Base-by-base conservation (phyloP, 176 grass and related monocot species). In the Typha latifolia region DNA sequence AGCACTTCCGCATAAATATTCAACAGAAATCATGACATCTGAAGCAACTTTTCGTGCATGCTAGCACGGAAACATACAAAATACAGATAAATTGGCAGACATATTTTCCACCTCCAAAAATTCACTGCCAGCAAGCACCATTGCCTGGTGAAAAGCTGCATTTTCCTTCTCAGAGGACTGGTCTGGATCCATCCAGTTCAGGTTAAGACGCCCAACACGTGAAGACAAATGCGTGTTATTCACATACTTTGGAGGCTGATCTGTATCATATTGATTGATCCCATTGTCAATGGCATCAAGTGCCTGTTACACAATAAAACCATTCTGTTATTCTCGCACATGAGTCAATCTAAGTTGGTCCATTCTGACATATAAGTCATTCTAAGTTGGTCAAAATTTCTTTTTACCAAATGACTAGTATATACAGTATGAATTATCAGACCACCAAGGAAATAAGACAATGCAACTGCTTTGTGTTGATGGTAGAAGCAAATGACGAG, bases 251-350 rank as follows among this genome's bases (percentile, higher is more conserved):
- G 94, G 89, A 37, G 94, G 78, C 63, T 87, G 83, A 34, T 93
- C 94, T 23, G 79, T 93, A 52, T 99, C 89, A 74, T 92, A 99
- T 74, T 92, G 89, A 80, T 90, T 99, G 75, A 93, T 85, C 62
- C 94, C 89, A 71, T 99, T 99, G 56, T 99, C 94, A 78, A 99
- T 85, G 23, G 94, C 94, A 80, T 99, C 94, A 77, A 99, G 77
- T 79, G 88, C 83, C 89, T 97, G 71, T 67, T 48, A 69, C 49
- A 74, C 34, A 70, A 79, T 49, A 73, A 32, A 63, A 13, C 51
- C 61, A 14, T 16, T 21, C 5, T n/a, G 15, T 59, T 59, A 59
- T 59, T 59, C 27, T 29, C 2, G 27, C 27, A 29, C 3, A 3
- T 3, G 27, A 29, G 2, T 3, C 27, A 29, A 29, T 29, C 1